These are phyloP conservation scores for Oryza longistaminata DNA, from an alignment of 176 grass and related monocot species.

Conservation along the genomic window DNA sequence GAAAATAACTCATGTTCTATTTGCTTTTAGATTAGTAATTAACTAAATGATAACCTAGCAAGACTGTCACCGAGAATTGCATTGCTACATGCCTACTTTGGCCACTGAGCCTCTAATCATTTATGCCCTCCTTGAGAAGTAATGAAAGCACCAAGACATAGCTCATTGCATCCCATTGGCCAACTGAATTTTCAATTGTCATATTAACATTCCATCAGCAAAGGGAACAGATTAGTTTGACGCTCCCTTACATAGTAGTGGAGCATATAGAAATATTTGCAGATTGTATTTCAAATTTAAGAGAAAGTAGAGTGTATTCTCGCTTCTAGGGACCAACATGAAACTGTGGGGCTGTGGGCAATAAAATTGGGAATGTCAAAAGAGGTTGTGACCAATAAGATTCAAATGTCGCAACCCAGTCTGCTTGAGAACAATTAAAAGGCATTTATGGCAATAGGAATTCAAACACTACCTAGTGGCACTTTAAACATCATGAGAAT, in stretches of 20 bases:
- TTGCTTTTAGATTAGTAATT: constrained; percentile 14
- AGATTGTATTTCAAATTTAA: constrained; percentile 14
- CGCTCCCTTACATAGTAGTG: neutral
- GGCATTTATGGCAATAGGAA: neutral
- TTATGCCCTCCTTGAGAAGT: neutral
- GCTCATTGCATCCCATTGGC: neutral
- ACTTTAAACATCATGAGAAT: neutral
- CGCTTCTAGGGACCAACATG: neutral
- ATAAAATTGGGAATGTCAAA: constrained; percentile 18
- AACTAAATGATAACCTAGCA: constrained; percentile 1
- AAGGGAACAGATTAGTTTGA: neutral
- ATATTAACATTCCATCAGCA: neutral
- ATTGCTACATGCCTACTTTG: constrained; percentile 14
- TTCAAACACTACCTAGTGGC: neutral
- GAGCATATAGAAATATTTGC: neutral
- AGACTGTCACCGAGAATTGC: neutral
- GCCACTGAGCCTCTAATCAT: constrained; percentile 22
- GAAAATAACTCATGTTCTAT: neutral
- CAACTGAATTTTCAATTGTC: constrained; percentile 10
- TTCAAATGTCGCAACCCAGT: neutral
- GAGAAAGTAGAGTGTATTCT: neutral
- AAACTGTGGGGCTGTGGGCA: constrained; percentile 10
- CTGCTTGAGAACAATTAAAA: neutral
- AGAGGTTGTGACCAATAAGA: neutral
- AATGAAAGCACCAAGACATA: neutral